Percentiles rank a stretch among this genome's conserved stretches.
Conservation (phyloP, 225 moss, liverwort and hornwort genomes). For the Bryoerythrophyllum caledonicum region DNA sequence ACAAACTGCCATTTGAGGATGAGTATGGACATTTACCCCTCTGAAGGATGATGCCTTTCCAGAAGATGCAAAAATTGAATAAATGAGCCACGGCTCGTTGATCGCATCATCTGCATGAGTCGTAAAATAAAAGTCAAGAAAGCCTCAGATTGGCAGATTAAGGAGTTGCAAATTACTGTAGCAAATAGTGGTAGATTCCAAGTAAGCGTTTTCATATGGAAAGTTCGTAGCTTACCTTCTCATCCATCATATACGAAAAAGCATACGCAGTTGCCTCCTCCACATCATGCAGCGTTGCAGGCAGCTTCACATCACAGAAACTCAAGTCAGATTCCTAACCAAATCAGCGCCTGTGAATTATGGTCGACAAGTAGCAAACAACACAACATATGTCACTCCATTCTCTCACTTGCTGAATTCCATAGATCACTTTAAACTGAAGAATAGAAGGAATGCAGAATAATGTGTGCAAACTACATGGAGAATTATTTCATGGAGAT, state of each 20-base stretch:
- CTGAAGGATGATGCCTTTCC: slow-evolving; percentile 83
- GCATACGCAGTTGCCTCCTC: slow-evolving; percentile 57
- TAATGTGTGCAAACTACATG: slow-evolving; percentile 5
- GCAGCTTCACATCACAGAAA: slow-evolving; percentile 36
- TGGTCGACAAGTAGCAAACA: slow-evolving; percentile 13
- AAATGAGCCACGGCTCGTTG: slow-evolving; percentile 73
- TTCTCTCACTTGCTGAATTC: slow-evolving; percentile 1
- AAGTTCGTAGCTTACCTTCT: slow-evolving; percentile 38
- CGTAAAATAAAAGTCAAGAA: slow-evolving; percentile 14
- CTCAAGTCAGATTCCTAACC: slow-evolving; percentile 1
- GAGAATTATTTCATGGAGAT: background rate
- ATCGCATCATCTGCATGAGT: slow-evolving; percentile 45
- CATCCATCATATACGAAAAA: slow-evolving; percentile 56
- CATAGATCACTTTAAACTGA: background rate
- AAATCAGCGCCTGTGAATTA: background rate
- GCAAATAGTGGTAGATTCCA: background rate
- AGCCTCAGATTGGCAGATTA: background rate
- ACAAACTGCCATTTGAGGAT: slow-evolving; percentile 1
- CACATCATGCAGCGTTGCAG: slow-evolving; percentile 53
- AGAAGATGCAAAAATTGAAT: slow-evolving; percentile 81
- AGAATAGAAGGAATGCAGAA: background rate
- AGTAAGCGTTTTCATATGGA: background rate
- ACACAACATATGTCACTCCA: background rate
- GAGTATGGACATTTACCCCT: slow-evolving; percentile 45
- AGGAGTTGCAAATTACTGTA: background rate